These are phyloP conservation scores for Fusarium tanahbumbuense DNA, from an alignment of 2,329 filamentous ascomycete genomes.

Conservation along the genomic window DNA sequence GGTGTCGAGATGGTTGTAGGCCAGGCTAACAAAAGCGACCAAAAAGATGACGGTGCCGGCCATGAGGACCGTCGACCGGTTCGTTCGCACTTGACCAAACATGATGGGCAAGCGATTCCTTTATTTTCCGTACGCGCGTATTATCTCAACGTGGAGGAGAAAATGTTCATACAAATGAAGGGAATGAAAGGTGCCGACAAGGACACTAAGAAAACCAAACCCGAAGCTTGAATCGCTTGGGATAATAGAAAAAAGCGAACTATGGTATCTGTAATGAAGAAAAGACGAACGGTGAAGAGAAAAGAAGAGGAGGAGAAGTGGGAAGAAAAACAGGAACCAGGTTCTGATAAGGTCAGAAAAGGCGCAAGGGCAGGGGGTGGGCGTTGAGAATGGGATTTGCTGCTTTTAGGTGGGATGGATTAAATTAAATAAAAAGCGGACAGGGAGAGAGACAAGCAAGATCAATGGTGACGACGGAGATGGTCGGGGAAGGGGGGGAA, in stretches of 20 bases:
- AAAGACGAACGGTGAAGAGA: constrained; percentile 35
- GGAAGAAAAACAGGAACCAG: constrained; percentile 33
- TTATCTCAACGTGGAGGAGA: constrained; percentile 3
- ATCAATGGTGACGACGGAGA: constrained; percentile 1
- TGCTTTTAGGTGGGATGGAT: constrained; percentile 26
- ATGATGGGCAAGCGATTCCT: constrained; percentile 47
- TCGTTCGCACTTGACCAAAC: constrained; percentile 49
- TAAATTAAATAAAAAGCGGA: constrained; percentile 39
- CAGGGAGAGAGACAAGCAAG: constrained; percentile 1
- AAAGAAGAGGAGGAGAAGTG: constrained; percentile 14
- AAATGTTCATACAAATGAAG: constrained; percentile 16
- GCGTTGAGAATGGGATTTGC: background rate
- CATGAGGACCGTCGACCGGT: constrained; percentile 47
- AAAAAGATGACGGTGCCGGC: constrained; percentile 50
- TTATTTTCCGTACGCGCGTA: constrained; percentile 1
- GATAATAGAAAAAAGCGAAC: constrained; percentile 13
- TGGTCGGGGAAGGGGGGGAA: constrained; percentile 9
- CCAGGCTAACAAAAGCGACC: constrained; percentile 48
- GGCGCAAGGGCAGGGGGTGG: constrained; percentile 8
- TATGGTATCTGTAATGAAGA: constrained; percentile 23
- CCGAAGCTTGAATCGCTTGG: constrained; percentile 29
- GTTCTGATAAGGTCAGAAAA: constrained; percentile 35
- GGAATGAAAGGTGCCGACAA: constrained; percentile 37
- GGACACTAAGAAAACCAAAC: constrained; percentile 37
- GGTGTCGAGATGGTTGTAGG: constrained; percentile 50